Base-by-base conservation (phyloP, 2,329 filamentous ascomycete genomes). In the Ilyonectria mors-panacis region DNA sequence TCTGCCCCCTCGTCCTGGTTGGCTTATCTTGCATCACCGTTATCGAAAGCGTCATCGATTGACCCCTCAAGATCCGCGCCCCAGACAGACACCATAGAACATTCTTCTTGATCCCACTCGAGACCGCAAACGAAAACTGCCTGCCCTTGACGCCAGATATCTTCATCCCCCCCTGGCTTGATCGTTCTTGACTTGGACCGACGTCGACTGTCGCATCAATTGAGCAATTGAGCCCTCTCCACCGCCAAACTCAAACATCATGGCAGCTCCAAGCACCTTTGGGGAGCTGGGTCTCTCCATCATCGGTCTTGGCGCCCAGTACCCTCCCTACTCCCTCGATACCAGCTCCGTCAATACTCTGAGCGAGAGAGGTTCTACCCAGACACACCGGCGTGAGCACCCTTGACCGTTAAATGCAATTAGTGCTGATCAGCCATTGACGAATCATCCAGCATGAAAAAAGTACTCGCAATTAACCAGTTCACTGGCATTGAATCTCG, bases 401-500 rank as follows among this genome's bases (percentile, higher is more conserved):
- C 61, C 21, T 35, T 45, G 28, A 37, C 23, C 28, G n/a, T 62
- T 17, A 33, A 13, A 15, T 23, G 3, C 10, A 1, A 28, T 21
- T 39, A 26, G 17, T n/a, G 39, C 59, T 69, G 7, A 68, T 17
- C 35, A 33, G 39, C 13, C 17, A 30, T 55, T 44, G 35, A n/a
- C 35, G 35, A 53, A 39, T 37, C 39, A 69, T 45, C 13, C 48
- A 91, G 88, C 37, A 89, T 92, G 86, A 83, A 83, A 67, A 91
- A 91, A 75, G 85, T 92, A 28, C 84, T 89, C 61, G 82, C 84
- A 17, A 91, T 92, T 76, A 92, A 91, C 79, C 83, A 85, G 63
- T 91, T 85, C 72, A 92, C 90, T 1, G 90, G 90, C 66, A 91
- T 91, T 66, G 89, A 91, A 58, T 81, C 83, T 35, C 87, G 90